These are phyloP conservation scores for Hirsutella minnesotensis DNA, from an alignment of 2,329 filamentous ascomycete genomes.

Conservation along the genomic window DNA sequence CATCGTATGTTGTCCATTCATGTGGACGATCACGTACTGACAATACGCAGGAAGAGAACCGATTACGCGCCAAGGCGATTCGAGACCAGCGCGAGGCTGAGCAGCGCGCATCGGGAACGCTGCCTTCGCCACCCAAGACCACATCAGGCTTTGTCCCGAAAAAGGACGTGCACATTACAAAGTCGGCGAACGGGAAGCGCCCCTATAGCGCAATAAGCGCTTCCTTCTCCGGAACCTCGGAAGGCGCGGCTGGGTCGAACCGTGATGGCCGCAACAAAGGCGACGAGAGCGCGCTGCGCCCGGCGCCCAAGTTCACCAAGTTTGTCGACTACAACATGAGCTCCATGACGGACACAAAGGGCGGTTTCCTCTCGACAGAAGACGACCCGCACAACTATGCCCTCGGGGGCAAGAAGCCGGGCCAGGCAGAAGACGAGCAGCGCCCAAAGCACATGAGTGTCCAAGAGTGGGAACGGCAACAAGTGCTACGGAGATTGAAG, in stretches of 20 bases:
- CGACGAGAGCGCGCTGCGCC: conserved; percentile 46
- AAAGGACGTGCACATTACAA: conserved; percentile 45
- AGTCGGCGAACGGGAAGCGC: conserved; percentile 48
- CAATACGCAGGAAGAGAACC: conserved; percentile 60
- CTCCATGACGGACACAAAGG: conserved; percentile 96
- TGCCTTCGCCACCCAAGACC: conserved; percentile 31
- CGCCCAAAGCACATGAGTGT: conserved; percentile 82
- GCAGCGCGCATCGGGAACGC: conserved; percentile 30
- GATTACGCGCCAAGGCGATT: conserved; percentile 79
- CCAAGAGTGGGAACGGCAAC: conserved; percentile 80
- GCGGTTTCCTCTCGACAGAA: conserved; percentile 80
- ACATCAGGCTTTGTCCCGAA: conserved; percentile 63
- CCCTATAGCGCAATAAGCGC: conserved; percentile 52
- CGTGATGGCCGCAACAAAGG: conserved; percentile 51
- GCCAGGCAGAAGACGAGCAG: conserved; percentile 29
- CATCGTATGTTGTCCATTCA: conserved; percentile 30
- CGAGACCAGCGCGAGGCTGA: conserved; percentile 62
- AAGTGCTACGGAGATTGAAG: conserved; percentile 60
- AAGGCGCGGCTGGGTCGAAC: conserved; percentile 40
- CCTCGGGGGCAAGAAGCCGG: conserved; percentile 34
- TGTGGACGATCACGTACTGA: not conserved
- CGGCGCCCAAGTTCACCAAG: conserved; percentile 80
- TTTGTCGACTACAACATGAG: conserved; percentile 98
- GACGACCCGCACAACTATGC: conserved; percentile 87
- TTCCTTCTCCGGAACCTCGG: conserved; percentile 29